Evolutionary conservation across 805 yeast genomes (phyloP).

Genomic region (Myxozyma melibiosi): DNA sequence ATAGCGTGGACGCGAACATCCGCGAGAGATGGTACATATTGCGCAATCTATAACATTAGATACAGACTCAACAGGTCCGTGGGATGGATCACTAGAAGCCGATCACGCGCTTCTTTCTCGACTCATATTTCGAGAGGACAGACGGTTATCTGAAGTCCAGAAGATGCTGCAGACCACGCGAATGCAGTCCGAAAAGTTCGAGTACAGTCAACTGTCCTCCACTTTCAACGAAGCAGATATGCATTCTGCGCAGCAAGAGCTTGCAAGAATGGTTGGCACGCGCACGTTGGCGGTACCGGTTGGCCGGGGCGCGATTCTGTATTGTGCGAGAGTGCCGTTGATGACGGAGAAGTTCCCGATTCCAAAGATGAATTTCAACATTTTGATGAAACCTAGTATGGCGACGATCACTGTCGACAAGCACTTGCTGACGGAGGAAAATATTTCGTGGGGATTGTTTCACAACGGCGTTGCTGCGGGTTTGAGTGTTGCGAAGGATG

Average conservation of each 20-base stretch:
- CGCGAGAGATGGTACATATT: constrained; percentile 50
- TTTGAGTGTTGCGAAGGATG: constrained; percentile 66
- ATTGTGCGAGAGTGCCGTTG: constrained; percentile 69
- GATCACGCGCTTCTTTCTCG: constrained; percentile 69
- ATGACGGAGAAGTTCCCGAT: constrained; percentile 83
- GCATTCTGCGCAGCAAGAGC: constrained; percentile 42
- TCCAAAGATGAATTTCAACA: constrained; percentile 71
- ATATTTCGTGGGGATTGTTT: constrained; percentile 80
- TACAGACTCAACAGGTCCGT: constrained; percentile 53
- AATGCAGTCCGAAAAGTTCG: constrained; percentile 52
- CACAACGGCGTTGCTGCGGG: constrained; percentile 93
- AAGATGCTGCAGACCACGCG: constrained; percentile 69
- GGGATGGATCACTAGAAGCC: constrained; percentile 73
- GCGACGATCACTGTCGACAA: constrained; percentile 64
- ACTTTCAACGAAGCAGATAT: constrained; percentile 52
- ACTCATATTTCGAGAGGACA: constrained; percentile 72
- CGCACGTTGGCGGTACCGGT: constrained; percentile 76
- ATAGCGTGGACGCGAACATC: constrained; percentile 23
- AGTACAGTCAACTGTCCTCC: constrained; percentile 56
- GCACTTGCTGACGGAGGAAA: constrained; percentile 52
- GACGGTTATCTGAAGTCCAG: constrained; percentile 77
- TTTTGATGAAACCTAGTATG: constrained; percentile 65
- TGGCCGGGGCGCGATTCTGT: constrained; percentile 76
- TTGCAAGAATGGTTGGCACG: constrained; percentile 63
- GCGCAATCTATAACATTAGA: constrained; percentile 38